Evolutionary conservation across 169 alveolate genomes (phyloP), one percentile per base, ranked within the genome.

Genomic region (Neospora caninum): DNA sequence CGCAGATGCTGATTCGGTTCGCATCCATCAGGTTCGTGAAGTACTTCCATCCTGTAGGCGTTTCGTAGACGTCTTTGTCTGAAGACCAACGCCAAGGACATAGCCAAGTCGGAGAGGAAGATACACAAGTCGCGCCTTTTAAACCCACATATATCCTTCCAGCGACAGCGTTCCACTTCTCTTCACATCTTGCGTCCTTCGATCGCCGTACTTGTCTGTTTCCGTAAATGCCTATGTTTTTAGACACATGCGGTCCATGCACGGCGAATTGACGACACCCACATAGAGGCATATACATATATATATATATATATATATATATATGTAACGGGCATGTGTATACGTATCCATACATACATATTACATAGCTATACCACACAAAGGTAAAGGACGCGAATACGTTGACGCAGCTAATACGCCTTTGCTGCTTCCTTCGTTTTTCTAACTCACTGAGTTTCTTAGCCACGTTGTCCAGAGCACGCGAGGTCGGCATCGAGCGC

Each of bases 1-100:
- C 99, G 94, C 99, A 98, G 39, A 98, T 93, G 54, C 96, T 95
- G 45, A 98, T 96, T 94, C 96, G 96, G 53, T 98, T 98, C 73
- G 99, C 99, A 95, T 99, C 99, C 99, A 99, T 98, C 91, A 99
- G 96, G 94, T 99, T 99, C 36, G 99, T 99, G 94, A 99, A 99
- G 97, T 97, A 99, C 96, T 99, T 99, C 99, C 99, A 99, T 4
- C 99, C 99, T 7, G 99, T 98, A 36, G 99, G 99, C 16, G 98
- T 97, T 95, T 99, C 99, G 96, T 97, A 98, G 78, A 98, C 91
- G 42, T 96, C 95, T 70, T 98, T 95, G 42, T 99, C 94, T 88
- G 93, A 31, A 45, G 78, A 0, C 38, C 58, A 41, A 67, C 25
- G 18, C 9, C 27, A n/a, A 91, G 39, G 80, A 49, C 20, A 20